Evolutionary conservation across 2,329 filamentous ascomycete species (phyloP), one percentile per base, ranked within the genome.

Genomic region (Trichophaea hybrida): DNA sequence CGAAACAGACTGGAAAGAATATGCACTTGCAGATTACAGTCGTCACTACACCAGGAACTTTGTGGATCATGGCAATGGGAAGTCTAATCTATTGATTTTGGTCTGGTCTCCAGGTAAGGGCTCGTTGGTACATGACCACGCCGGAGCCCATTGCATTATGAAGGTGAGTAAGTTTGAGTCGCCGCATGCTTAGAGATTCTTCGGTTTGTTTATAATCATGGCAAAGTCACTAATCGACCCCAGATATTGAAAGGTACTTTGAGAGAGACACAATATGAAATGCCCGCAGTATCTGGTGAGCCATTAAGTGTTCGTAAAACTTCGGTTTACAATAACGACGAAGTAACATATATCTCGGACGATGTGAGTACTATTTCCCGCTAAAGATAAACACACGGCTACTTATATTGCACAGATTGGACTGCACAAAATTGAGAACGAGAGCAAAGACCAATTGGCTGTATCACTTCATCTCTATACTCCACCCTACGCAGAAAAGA

Each of bases 281-380:
- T 79, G 76, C 81, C 81, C 49, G 69, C 75, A 37, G 71, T 74
- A 48, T 70, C 73, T 37, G 71, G 73, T 38, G 72, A 73, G 1
- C 77, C 79, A 2, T 73, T 78, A 49, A 69, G 74, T 44, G 69
- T 78, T 48, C 76, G 74, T 57, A 75, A 75, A 58, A 73, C 78
- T 61, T 81, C 77, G 4, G 73, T 72, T 6, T 83, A 80, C 66
- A 66, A 70, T 24, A 72, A 75, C 62, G 77, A 83, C 59, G 72
- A 82, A 65, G 81, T 84, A 34, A 79, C 81, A 1, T 84, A 85
- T 69, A 84, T 85, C 74, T 81, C 78, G 5, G 82, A 84, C 66
- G 73, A 76, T 68, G 74, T 76, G 61, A 59, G 71, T 66, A 32
- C 40, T 17, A n/a, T 10, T 15, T 33, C 48, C 35, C 38, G 12